Evolutionary conservation across 2,329 filamentous ascomycete species (phyloP), one percentile per base, ranked within the genome.

Genomic region (Trichoderma endophyticum): DNA sequence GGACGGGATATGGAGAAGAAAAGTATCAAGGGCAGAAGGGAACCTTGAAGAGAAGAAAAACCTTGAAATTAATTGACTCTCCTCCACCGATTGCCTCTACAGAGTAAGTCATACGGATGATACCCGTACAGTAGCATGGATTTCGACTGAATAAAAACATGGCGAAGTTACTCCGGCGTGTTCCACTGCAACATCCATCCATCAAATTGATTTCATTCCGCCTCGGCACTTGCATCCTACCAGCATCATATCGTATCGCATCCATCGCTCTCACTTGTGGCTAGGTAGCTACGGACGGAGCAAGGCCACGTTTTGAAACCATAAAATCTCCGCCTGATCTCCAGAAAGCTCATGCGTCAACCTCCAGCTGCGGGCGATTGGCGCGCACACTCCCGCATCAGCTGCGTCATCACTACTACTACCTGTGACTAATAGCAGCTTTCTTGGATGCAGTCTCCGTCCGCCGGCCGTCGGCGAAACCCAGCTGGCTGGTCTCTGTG

Each of bases 261-360:
- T n/a, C 36, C 43, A 48, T 48, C n/a, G 18, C 43, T 48, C 18
- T 48, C 43, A 48, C 43, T 48, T 7, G 6, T 43, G 5, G 26
- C 56, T n/a, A 18, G 56, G 5, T 8, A 28, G 34, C 34, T 14
- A 39, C 15, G 14, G 34, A 36, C 32, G 51, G 21, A 39, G 54
- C 24, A 39, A 30, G 18, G 26, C 36, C 66, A 61, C 43, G 56
- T 48, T 61, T 61, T 18, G 26, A 61, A 15, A n/a, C 36, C 32
- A 26, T n/a, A 34, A 43, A 61, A 32, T 60, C 34, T 60, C 56
- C 65, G 65, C 51, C 43, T 65, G 36, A 60, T 68, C 65, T 68
- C 57, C 32, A 3, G 2, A 24, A 18, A 61, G 66, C 51, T 48
- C 51, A 67, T 67, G 64, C 51, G 34, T 57, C 56, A 59, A 18